Base-by-base conservation (phyloP, 768 basidiomycete species). In the Termitomyces sp. region DNA sequence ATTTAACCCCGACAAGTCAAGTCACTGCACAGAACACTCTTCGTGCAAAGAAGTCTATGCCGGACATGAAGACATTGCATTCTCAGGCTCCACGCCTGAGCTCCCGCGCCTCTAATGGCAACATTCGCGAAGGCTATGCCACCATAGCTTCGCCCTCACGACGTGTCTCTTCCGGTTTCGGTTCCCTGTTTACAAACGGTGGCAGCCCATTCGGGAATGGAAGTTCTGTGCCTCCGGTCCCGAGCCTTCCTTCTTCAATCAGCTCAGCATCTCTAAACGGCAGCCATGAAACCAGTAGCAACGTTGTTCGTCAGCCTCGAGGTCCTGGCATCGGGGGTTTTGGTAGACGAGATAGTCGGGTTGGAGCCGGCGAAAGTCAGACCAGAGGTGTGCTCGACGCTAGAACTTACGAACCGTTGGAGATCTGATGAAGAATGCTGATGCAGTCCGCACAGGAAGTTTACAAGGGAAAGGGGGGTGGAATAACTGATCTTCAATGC, bases 21-120 rank as follows among this genome's bases (percentile, higher is more conserved):
- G 74, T 72, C 57, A 74, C 76, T 63, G 76, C 72, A 63, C 77
- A 72, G 62, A 79, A 76, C 47, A 77, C 84, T 42, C 81, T 98
- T 55, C 87, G 95, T 42, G 85, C 88, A 71, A 98, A 98, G 79
- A 97, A 97, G 75, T 96, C 94, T 24, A 98, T 98, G 97, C 97
- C 97, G 3, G 94, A 98, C 72, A 86, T 98, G 85, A 92, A 92
- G 75, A 88, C 88, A 16, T 72, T 93, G 61, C 91, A 92, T 59
- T 78, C 86, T 18, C 85, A 87, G 65, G 86, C 87, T 1, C 91
- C 90, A 34, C 87, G 91, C 52, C 81, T 94, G 47, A 84, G 76
- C 57, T 87, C 88, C 16, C 88, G 91, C 59, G 80, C 90, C 18
- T 94, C 91, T 47, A 94, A 92, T 69, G 90, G 91, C 56, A 94